phyloP scores from a whole-genome alignment of 129 eudicot genomes.

The Chrysanthemum lavandulifolium region DNA sequence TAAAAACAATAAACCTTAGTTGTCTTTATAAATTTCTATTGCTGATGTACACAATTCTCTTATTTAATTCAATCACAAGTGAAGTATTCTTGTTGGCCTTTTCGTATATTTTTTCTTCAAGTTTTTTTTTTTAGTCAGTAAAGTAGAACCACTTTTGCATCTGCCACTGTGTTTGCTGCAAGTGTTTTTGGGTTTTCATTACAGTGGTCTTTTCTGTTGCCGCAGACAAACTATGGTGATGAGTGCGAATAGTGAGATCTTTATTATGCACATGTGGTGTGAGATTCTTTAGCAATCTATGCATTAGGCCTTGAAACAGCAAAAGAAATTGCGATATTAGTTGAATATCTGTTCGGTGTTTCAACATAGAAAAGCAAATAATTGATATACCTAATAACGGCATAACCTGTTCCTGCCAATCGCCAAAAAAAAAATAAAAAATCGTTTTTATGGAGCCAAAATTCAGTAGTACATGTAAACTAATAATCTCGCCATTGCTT shows the following conservation, averaged over 20 bases:
- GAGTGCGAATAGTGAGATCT: not conserved
- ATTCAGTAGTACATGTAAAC: no score
- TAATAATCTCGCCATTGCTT: no score
- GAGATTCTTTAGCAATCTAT: no score
- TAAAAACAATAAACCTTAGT: slow-evolving; percentile 23
- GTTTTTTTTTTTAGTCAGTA: not conserved
- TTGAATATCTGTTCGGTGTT: no score
- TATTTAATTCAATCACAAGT: not conserved
- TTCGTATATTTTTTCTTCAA: not conserved
- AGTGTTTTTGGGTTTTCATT: not conserved
- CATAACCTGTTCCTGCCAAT: no score
- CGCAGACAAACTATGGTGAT: not conserved
- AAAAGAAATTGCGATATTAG: no score
- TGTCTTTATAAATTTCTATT: slow-evolving; percentile 8
- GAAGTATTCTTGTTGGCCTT: not conserved
- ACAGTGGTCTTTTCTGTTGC: not conserved
- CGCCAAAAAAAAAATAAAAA: no score
- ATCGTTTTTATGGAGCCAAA: no score
- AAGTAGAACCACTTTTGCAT: not conserved
- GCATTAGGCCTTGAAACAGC: no score
- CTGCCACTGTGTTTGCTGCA: not conserved
- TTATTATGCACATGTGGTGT: no score
- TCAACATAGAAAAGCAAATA: no score
- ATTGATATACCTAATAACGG: no score
- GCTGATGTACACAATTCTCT: slow-evolving; percentile 16